Conservation (phyloP, 192 early-diverging fungal species). For the Geosiphon pyriformis region DNA sequence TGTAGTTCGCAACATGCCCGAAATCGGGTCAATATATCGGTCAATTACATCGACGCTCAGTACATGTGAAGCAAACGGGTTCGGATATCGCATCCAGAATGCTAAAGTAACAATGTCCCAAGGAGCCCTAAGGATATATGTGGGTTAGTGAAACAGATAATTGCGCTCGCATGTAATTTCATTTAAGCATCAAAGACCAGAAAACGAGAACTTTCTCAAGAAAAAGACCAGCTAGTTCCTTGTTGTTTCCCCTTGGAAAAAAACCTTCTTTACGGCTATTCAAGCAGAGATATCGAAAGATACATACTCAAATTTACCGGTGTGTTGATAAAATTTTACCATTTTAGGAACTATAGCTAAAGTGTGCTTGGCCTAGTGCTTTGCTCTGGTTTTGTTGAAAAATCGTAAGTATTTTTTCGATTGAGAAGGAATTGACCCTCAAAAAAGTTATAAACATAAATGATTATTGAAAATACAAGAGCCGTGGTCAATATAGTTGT, state of each 20-base stretch:
- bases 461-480: no score
- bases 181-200: not conserved
- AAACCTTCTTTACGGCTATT: not conserved
- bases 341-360: slow-evolving; percentile 36
- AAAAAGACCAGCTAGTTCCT: not conserved
- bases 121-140: slow-evolving; percentile 35
- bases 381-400: no score
- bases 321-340: slow-evolving; percentile 81
- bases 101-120: slow-evolving; percentile 86
- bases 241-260: not conserved
- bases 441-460: no score
- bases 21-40: slow-evolving; percentile 68
- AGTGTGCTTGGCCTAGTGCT: no score
- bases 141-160: not conserved
- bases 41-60: slow-evolving; percentile 90
- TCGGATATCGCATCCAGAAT: slow-evolving; percentile 94
- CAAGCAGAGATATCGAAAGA: not conserved
- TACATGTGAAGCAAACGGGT: slow-evolving; percentile 95
- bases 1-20: slow-evolving; percentile 79
- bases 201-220: not conserved
- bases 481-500: no score
- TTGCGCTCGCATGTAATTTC: no score
- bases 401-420: no score
- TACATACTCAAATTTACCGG: slow-evolving; percentile 66
- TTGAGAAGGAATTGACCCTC: no score